phyloP scores from a whole-genome alignment of 2,329 filamentous ascomycete genomes.

The Leptographium flavum region DNA sequence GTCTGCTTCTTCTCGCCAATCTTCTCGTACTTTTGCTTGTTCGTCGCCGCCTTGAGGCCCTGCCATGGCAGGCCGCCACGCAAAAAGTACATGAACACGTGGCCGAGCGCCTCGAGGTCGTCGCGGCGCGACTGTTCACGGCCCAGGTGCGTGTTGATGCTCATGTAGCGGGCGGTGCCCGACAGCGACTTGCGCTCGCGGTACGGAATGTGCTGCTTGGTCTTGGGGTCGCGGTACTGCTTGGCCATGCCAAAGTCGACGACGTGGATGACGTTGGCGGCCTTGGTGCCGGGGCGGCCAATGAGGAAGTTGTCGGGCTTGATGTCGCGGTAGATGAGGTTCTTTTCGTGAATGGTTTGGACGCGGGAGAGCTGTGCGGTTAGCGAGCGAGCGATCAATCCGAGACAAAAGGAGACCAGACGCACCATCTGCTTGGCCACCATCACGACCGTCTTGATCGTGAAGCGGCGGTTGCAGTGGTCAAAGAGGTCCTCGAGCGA shows the following conservation, averaged over 20 bases:
- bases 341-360: constrained; percentile 93
- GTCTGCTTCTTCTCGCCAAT: constrained; percentile 99
- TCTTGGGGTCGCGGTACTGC: constrained; percentile 97
- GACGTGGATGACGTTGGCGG: constrained; percentile 95
- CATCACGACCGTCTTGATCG: constrained; percentile 97
- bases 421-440: constrained; percentile 94
- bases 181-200: constrained; percentile 93
- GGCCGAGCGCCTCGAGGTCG: constrained; percentile 76
- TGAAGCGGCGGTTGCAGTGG: constrained; percentile 88
- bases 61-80: constrained; percentile 60
- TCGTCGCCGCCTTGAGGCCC: constrained; percentile 58
- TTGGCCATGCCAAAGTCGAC: constrained; percentile 99
- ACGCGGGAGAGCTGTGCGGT: constrained; percentile 80
- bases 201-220: constrained; percentile 97
- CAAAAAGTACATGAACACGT: constrained; percentile 64
- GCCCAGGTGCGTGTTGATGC: constrained; percentile 96
- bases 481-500: constrained; percentile 96
- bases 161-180: constrained; percentile 96
- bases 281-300: constrained; percentile 78
- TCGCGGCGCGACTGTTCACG: constrained; percentile 92
- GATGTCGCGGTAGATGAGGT: constrained; percentile 97
- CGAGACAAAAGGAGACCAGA: neutral
- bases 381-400: neutral
- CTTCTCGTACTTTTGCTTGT: constrained; percentile 99
- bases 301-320: constrained; percentile 99